Evolutionary conservation across 805 yeast species (phyloP).

Genomic region (Schwanniomyces yamadae): DNA sequence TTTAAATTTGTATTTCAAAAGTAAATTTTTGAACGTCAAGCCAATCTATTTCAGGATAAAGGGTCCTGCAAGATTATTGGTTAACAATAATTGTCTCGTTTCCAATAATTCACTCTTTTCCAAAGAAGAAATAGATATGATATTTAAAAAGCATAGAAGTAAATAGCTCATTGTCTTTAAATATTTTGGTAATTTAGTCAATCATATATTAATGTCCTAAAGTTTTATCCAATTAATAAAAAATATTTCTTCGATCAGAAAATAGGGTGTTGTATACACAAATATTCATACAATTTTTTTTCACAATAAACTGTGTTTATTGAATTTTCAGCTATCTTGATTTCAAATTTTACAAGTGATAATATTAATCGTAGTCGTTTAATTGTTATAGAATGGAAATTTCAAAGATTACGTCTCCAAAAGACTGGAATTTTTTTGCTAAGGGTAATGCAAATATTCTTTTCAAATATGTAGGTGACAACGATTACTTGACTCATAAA

Average conservation of each 20-base stretch:
- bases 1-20: slow-evolving; percentile 9
- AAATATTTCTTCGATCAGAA: too few species aligned
- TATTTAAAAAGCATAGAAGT: slow-evolving; percentile 5
- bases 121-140: slow-evolving; percentile 14
- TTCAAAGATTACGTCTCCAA: slow-evolving; percentile 29
- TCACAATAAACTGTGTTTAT: too few species aligned
- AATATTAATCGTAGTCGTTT: too few species aligned
- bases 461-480: slow-evolving; percentile 38
- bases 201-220: neutral
- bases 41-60: slow-evolving; percentile 20
- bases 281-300: too few species aligned
- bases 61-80: slow-evolving; percentile 28
- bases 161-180: neutral
- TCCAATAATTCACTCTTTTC: slow-evolving; percentile 14
- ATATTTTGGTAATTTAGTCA: neutral
- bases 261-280: too few species aligned
- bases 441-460: slow-evolving; percentile 52
- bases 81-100: slow-evolving; percentile 16
- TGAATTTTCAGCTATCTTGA: too few species aligned
- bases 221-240: too few species aligned
- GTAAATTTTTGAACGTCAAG: slow-evolving; percentile 9
- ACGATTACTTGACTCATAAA: slow-evolving; percentile 31
- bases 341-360: too few species aligned
- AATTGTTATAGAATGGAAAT: slow-evolving; percentile 29
- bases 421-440: slow-evolving; percentile 46